A percentile compares a stretch with the other conserved stretches of the same genome.
phyloP scores from a whole-genome alignment of 2,329 filamentous ascomycete genomes.

The Xylariaceae sp. region DNA sequence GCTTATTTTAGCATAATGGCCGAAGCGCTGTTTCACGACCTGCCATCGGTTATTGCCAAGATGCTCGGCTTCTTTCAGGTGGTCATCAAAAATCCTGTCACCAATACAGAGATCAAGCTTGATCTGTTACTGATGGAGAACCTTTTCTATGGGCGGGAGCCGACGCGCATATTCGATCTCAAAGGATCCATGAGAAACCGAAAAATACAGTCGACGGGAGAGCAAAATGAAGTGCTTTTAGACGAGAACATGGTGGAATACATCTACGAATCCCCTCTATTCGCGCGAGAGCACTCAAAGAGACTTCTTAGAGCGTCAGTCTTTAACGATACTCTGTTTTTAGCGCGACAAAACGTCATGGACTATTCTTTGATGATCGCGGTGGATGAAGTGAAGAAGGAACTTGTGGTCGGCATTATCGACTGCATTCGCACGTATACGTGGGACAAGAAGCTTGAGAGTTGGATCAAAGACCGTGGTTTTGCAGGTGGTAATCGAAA shows the following conservation, averaged over 20 bases:
- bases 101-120: conserved; percentile 89
- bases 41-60: conserved; percentile 96
- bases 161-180: conserved; percentile 87
- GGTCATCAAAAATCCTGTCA: conserved; percentile 90
- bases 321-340: conserved; percentile 95
- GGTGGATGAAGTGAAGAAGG: conserved; percentile 83
- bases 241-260: conserved; percentile 99
- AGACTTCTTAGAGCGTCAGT: conserved; percentile 87
- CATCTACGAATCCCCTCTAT: conserved; percentile 94
- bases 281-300: conserved; percentile 93
- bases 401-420: conserved; percentile 95
- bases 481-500: conserved; percentile 73
- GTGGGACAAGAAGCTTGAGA: conserved; percentile 99
- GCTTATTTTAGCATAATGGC: conserved; percentile 98
- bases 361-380: conserved; percentile 99
- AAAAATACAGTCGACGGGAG: conserved; percentile 91
- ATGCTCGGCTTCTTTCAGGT: conserved; percentile 99
- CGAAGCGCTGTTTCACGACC: conserved; percentile 88
- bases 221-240: conserved; percentile 91
- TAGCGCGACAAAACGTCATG: conserved; percentile 96
- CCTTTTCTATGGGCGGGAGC: conserved; percentile 89
- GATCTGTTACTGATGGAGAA: conserved; percentile 97
- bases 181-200: conserved; percentile 99
- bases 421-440: conserved; percentile 98
- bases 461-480: conserved; percentile 97